phyloP scores from a whole-genome alignment of 2,329 filamentous ascomycete genomes.

The Colletotrichum spaethianum region DNA sequence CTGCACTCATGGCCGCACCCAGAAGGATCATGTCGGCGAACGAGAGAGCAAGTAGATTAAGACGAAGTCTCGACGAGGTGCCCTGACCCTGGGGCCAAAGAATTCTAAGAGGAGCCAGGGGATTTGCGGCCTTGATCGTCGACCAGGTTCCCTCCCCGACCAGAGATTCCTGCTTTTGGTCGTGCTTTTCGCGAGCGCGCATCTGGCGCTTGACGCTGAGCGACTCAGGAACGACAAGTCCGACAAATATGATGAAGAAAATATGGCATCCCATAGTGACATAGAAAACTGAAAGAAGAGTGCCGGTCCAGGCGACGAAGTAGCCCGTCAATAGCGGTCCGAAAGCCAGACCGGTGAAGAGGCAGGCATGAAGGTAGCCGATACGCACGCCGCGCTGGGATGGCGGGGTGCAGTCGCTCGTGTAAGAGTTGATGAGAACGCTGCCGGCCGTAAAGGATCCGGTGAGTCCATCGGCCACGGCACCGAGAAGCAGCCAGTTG shows the following conservation, averaged over 20 bases:
- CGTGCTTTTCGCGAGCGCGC: constrained; percentile 78
- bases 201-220: constrained; percentile 80
- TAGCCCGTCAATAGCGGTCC: constrained; percentile 88
- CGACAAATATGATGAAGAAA: constrained; percentile 80
- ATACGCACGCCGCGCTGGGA: constrained; percentile 86
- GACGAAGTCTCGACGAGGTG: constrained; percentile 71
- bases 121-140: constrained; percentile 64
- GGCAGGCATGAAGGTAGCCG: constrained; percentile 89
- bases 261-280: constrained; percentile 80
- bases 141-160: constrained; percentile 42
- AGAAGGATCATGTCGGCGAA: constrained; percentile 87
- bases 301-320: constrained; percentile 82
- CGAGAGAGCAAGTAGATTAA: constrained; percentile 87
- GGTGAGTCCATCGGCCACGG: constrained; percentile 83
- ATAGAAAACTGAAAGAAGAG: constrained; percentile 88
- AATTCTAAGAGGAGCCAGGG: constrained; percentile 83
- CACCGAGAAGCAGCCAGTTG: constrained; percentile 83
- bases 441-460: constrained; percentile 91
- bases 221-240: constrained; percentile 86
- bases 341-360: constrained; percentile 90
- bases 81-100: constrained; percentile 80
- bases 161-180: constrained; percentile 59
- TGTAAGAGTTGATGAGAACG: constrained; percentile 85
- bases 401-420: constrained; percentile 88
- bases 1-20: constrained; percentile 83